Conservation (phyloP, 257 asterid species). For the Solanum chiquidenum region DNA sequence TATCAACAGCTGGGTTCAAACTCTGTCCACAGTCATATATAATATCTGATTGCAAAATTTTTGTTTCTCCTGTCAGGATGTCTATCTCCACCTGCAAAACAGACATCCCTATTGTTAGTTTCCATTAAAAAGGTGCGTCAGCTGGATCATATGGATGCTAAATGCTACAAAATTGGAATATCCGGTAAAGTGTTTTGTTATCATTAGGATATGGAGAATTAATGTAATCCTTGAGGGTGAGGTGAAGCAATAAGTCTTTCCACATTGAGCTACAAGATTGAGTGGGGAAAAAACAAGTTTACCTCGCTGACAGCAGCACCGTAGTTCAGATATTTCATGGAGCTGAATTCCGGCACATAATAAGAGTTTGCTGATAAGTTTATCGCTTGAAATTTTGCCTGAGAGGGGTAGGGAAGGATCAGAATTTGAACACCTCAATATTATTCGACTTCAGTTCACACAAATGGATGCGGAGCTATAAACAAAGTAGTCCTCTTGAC, state of each 20-base stretch:
- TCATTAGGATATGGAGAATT: neutral
- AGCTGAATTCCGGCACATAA: slow-evolving; percentile 38
- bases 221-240: neutral
- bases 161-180: neutral
- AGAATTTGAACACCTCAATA: neutral
- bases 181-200: neutral
- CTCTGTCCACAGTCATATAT: slow-evolving; percentile 81
- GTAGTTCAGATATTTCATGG: slow-evolving; percentile 33
- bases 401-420: neutral
- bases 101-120: neutral
- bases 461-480: neutral
- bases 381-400: slow-evolving; percentile 42
- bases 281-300: too few species aligned
- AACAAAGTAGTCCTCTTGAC: neutral
- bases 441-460: neutral
- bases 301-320: slow-evolving; percentile 81
- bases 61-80: slow-evolving; percentile 55
- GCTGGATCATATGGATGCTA: neutral
- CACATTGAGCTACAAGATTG: neutral
- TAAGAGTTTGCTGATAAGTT: slow-evolving; percentile 42
- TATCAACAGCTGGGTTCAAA: slow-evolving; percentile 72
- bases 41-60: slow-evolving; percentile 42
- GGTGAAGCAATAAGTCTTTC: neutral
- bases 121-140: neutral
- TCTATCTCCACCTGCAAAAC: slow-evolving; percentile 56